Base-by-base conservation (phyloP, 164 flowering plant genomes). In the Berberis thunbergii region DNA sequence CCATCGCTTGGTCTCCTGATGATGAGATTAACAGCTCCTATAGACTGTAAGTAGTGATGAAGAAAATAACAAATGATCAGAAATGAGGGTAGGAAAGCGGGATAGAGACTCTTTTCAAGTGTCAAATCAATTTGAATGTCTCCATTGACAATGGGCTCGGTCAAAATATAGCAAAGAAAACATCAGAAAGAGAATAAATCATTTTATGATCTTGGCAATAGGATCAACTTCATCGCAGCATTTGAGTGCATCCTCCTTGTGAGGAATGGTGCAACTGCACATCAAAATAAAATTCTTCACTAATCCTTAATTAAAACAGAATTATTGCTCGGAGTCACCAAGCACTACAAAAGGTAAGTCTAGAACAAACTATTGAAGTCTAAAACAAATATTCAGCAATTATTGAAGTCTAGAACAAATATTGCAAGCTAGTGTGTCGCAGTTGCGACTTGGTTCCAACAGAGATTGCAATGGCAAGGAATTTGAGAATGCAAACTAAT, bases 181-280 rank as follows among this genome's bases (percentile, higher is more conserved):
- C 12, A 58, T 52, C 39, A 7, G 7, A 44, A 41, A 26, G 60
- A 3, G 38, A 62, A 65, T 4, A 58, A 45, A 58, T 45, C 8
- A 66, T 63, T 26, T 43, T 62, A 50, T 66, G 78, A 94, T 97
- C 97, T 87, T 83, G 13, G 97, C 99, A 65, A 83, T 69, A 40
- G 99, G 93, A 76, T 91, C 86, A 57, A 91, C 84, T 74, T 89
- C 96, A 78, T 91, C 97, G 73, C 88, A 86, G 76, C 89, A 81
- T 65, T 77, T 67, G 59, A 84, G 74, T 43, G 90, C 96, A 53
- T 74, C 91, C 75, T 94, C 97, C 75, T 94, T 94, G 79, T 94
- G 96, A 58, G 96, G 99, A 78, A 94, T 91, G 55, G 96, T 87
- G 69, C 83, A 78, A 70, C 97, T 94, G 95, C 73, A 71, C 55